Evolutionary conservation across 257 asterid species (phyloP).

Genomic region (Galeopsis tetrahit): DNA sequence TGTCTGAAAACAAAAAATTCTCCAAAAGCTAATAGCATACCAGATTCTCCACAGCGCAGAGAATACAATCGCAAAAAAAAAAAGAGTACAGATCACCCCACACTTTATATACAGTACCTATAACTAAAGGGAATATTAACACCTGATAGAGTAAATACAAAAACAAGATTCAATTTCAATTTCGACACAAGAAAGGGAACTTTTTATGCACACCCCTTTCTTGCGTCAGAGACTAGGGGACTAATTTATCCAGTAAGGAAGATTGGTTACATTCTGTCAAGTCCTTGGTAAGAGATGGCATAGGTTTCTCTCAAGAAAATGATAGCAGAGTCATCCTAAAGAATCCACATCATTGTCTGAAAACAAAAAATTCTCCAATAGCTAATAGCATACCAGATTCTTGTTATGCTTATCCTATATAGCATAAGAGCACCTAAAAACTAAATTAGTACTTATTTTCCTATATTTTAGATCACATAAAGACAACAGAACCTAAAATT

Average conservation of each 20-base stretch:
- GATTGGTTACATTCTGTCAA: slow-evolving; percentile 21
- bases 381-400: slow-evolving; percentile 1
- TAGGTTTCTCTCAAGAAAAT: slow-evolving; percentile 2
- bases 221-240: not conserved
- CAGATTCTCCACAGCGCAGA: too few species aligned
- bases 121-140: slow-evolving; percentile 2
- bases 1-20: slow-evolving; percentile 13
- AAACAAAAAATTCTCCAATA: not conserved
- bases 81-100: slow-evolving; percentile 3
- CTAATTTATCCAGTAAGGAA: slow-evolving; percentile 21
- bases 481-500: slow-evolving; percentile 22
- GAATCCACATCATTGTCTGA: slow-evolving; percentile 26
- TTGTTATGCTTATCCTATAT: slow-evolving; percentile 17
- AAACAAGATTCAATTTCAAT: slow-evolving; percentile 3
- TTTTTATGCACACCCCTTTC: not conserved
- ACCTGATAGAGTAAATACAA: slow-evolving; percentile 9
- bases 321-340: slow-evolving; percentile 16
- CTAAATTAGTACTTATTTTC: slow-evolving; percentile 11
- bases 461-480: slow-evolving; percentile 21
- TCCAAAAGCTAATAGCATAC: not conserved
- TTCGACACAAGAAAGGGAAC: not conserved
- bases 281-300: slow-evolving; percentile 2
- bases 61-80: slow-evolving; percentile 11
- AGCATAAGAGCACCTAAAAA: not conserved
- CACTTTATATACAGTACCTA: slow-evolving; percentile 2